phyloP scores from a whole-genome alignment of 2,329 filamentous ascomycete genomes.

The Falciphora oryzae region DNA sequence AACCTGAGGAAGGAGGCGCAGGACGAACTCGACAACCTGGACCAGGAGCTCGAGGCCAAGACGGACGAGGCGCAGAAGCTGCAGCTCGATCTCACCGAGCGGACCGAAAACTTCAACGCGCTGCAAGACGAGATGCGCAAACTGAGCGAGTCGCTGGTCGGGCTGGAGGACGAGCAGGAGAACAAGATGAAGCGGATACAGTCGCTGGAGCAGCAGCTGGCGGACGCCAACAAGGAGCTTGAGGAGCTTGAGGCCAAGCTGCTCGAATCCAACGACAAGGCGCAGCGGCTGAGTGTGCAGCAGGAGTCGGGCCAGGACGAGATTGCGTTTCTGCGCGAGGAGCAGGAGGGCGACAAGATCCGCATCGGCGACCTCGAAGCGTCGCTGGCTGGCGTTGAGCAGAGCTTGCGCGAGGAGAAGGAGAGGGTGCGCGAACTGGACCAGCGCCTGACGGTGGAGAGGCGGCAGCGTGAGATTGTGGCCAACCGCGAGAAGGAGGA shows the following conservation, averaged over 20 bases:
- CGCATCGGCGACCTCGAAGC: slow-evolving; percentile 92
- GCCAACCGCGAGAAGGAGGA: slow-evolving; percentile 90
- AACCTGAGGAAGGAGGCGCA: slow-evolving; percentile 57
- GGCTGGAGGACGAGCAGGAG: slow-evolving; percentile 84
- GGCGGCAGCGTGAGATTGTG: slow-evolving; percentile 79
- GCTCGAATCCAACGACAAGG: slow-evolving; percentile 79
- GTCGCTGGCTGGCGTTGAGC: slow-evolving; percentile 70
- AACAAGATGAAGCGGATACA: slow-evolving; percentile 73
- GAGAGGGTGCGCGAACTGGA: slow-evolving; percentile 69
- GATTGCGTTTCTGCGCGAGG: slow-evolving; percentile 90
- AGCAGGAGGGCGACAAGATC: slow-evolving; percentile 97
- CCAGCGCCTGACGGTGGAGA: slow-evolving; percentile 69
- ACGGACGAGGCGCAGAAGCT: slow-evolving; percentile 65
- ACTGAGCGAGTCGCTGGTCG: slow-evolving; percentile 78
- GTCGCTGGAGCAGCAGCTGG: slow-evolving; percentile 74
- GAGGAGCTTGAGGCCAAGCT: slow-evolving; percentile 81
- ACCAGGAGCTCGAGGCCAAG: slow-evolving; percentile 68
- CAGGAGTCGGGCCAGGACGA: slow-evolving; percentile 89
- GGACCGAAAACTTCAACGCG: slow-evolving; percentile 83
- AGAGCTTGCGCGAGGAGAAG: slow-evolving; percentile 75
- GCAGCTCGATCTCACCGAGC: slow-evolving; percentile 65
- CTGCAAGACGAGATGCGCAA: slow-evolving; percentile 90
- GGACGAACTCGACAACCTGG: slow-evolving; percentile 59
- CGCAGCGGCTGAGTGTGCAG: slow-evolving; percentile 80
- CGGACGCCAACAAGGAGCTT: slow-evolving; percentile 79